Evolutionary conservation across 352 stramenopile genomes (phyloP).

Genomic region (Globisporangium echinulatum): DNA sequence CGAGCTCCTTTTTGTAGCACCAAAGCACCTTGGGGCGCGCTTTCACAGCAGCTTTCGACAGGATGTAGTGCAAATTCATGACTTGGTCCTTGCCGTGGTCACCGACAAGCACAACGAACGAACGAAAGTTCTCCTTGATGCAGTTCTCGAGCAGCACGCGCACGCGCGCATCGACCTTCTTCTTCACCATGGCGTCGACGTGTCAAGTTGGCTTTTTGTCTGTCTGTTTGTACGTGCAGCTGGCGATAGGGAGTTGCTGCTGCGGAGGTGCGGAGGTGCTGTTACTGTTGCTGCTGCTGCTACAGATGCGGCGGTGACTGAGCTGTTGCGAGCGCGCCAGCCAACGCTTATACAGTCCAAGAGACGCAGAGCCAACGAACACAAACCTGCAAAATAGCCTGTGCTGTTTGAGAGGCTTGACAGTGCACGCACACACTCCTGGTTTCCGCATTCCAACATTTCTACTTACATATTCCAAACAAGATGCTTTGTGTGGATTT

Average conservation of each 20-base stretch:
- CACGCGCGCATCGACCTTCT: conserved; percentile 98
- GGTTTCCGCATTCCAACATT: no score
- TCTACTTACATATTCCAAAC: no score
- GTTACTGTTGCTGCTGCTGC: background rate
- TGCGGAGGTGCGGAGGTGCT: no score
- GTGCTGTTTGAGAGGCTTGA: background rate
- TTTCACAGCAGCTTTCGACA: conserved; percentile 93
- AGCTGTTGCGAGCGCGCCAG: conserved; percentile 1
- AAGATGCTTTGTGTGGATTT: no score
- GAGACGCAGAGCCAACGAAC: conserved; percentile 8
- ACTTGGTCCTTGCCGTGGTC: conserved; percentile 99
- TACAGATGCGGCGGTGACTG: background rate
- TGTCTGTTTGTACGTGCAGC: background rate
- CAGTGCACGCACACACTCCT: no score
- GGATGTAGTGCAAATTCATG: conserved; percentile 98
- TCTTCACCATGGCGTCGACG: conserved; percentile 91
- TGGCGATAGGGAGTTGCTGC: no score
- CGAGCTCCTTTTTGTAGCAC: conserved; percentile 99
- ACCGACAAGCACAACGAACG: conserved; percentile 97
- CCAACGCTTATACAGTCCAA: conserved; percentile 15
- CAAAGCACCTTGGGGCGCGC: conserved; percentile 96
- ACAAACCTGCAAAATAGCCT: background rate
- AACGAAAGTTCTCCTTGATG: conserved; percentile 95
- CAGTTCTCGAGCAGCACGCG: conserved; percentile 96
- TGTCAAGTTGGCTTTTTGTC: background rate